phyloP scores from a whole-genome alignment of 108 stramenopile species.

The Cyclotella baltica region DNA sequence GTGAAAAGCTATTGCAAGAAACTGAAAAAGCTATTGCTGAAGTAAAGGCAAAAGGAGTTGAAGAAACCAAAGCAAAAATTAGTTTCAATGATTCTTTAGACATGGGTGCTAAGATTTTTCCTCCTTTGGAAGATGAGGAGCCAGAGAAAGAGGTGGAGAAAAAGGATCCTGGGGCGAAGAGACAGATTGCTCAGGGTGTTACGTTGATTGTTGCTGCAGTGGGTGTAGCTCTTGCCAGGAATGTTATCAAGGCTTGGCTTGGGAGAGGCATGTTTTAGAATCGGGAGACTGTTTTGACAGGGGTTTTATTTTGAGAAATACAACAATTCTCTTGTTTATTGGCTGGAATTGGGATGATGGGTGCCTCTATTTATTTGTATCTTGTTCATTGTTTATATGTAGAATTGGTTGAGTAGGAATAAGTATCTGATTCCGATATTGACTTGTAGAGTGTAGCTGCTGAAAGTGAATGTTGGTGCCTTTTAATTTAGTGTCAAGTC shows the following conservation, averaged over 20 bases:
- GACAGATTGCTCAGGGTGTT: constrained; percentile 30
- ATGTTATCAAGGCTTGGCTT: constrained; percentile 41
- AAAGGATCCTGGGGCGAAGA: constrained; percentile 30
- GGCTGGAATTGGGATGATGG: neutral
- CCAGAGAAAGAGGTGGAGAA: constrained; percentile 1
- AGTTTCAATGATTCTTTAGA: constrained; percentile 24
- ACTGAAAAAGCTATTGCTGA: constrained; percentile 34
- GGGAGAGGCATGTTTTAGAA: constrained; percentile 39
- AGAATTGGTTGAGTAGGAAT: too few relatives aligned
- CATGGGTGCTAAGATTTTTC: too few relatives aligned
- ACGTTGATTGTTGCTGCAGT: constrained; percentile 41
- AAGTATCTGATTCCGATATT: too few relatives aligned
- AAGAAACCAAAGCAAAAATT: constrained; percentile 42
- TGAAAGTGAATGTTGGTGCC: too few relatives aligned
- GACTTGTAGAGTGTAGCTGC: too few relatives aligned
- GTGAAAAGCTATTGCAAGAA: constrained; percentile 32
- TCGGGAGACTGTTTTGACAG: neutral
- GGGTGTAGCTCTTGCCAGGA: constrained; percentile 40
- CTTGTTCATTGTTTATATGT: neutral
- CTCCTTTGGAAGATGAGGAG: neutral
- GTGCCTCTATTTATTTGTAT: neutral
- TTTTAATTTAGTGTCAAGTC: too few relatives aligned
- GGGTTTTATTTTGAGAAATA: neutral
- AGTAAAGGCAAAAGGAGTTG: constrained; percentile 30
- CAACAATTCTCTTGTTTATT: neutral